Conservation (phyloP, 306 rosid species). For the Cajanus cajan region DNA sequence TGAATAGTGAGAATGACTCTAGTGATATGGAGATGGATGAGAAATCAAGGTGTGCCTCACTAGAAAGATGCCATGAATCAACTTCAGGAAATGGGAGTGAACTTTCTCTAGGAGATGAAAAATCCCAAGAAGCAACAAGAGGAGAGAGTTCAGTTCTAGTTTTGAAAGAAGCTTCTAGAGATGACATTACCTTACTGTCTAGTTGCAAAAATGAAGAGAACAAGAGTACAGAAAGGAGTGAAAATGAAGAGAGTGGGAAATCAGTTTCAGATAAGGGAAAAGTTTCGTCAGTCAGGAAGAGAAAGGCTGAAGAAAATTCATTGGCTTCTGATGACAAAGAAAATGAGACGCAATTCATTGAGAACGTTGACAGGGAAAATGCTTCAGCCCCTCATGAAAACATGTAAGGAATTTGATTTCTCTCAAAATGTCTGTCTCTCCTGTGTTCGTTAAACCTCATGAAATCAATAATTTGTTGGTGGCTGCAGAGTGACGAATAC, state of each 20-base stretch:
- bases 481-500: conserved; percentile 43
- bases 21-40: conserved; percentile 65
- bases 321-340: conserved; percentile 45
- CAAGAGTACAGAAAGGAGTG: conserved; percentile 21
- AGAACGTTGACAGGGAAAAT: conserved; percentile 64
- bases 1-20: conserved; percentile 35
- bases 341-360: conserved; percentile 35
- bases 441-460: conserved; percentile 7
- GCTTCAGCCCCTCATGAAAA: conserved; percentile 45
- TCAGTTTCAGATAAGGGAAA: conserved; percentile 25
- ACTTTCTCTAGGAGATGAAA: neutral
- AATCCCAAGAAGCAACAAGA: conserved; percentile 15
- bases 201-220: conserved; percentile 36
- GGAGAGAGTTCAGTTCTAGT: conserved; percentile 12
- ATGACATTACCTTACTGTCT: conserved; percentile 25
- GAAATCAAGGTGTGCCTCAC: conserved; percentile 54
- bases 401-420: conserved; percentile 47
- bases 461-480: neutral
- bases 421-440: neutral
- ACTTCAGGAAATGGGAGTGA: conserved; percentile 36
- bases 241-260: conserved; percentile 32
- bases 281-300: conserved; percentile 22
- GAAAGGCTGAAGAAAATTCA: conserved; percentile 45
- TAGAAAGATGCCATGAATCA: conserved; percentile 38
- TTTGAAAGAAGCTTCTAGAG: conserved; percentile 36